Percentiles rank a stretch among this genome's conserved stretches.
Conservation (phyloP, 257 asterid genomes). For the Osmanthus fragrans region DNA sequence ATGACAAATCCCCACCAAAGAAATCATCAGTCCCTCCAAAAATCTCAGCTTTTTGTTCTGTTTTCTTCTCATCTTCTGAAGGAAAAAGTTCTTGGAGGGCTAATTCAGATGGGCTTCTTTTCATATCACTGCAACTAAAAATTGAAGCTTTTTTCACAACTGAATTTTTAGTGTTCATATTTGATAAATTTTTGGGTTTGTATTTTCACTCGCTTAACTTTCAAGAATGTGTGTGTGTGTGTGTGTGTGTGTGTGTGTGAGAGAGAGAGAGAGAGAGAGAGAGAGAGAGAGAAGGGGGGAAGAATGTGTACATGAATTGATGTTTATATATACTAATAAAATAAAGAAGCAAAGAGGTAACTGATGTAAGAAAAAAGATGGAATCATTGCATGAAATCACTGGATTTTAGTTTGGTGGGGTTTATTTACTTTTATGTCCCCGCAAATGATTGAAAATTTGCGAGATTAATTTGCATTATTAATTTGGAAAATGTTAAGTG, state of each 20-base stretch:
- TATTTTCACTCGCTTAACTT: conserved; percentile 18
- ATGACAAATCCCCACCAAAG: conserved; percentile 25
- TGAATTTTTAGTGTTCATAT: conserved; percentile 38
- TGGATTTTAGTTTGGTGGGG: conserved; percentile 4
- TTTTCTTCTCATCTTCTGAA: conserved; percentile 28
- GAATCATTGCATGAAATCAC: conserved; percentile 51
- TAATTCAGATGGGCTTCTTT: conserved; percentile 58
- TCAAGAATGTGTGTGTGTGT: conserved; percentile 5
- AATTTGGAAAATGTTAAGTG: no score
- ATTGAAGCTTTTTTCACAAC: conserved; percentile 33
- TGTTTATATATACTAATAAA: conserved; percentile 27
- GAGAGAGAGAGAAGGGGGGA: neutral
- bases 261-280: conserved; percentile 16
- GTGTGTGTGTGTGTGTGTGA: conserved; percentile 6
- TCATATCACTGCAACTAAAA: conserved; percentile 42
- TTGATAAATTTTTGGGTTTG: neutral
- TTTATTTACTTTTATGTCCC: conserved; percentile 26
- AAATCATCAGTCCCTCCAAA: conserved; percentile 32
- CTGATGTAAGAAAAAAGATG: conserved; percentile 36
- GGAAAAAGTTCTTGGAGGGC: conserved; percentile 50
- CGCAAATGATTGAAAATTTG: neutral
- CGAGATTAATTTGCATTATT: neutral
- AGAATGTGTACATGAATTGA: conserved; percentile 18
- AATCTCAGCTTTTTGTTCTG: conserved; percentile 30
- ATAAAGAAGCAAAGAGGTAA: conserved; percentile 12